Base-by-base conservation (phyloP, 2,329 filamentous ascomycete genomes). In the Alternaria brassicae region DNA sequence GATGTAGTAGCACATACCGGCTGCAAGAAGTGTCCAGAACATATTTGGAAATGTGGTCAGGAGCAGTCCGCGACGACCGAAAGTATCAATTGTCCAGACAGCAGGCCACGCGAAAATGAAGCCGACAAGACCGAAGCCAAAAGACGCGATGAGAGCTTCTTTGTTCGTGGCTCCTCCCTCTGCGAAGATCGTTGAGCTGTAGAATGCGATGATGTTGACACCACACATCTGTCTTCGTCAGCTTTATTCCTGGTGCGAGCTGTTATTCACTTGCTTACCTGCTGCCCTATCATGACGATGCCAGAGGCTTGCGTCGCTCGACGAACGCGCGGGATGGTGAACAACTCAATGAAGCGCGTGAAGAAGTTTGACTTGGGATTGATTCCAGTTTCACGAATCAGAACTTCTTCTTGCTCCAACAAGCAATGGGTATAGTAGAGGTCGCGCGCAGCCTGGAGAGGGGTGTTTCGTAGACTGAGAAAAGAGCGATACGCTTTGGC, bases 241-340 rank as follows among this genome's bases (percentile, higher is more conserved):
- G 44, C 28, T 21, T 32, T 12, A 23, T 47, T 21, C 9, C 19
- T 47, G 1, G 3, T 6, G 13, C 9, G 2, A 23, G 7, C 1
- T 13, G 3, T 1, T 34, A 7, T 21, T 3, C 19, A 2, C 28
- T 7, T 10, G 13, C 28, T 34, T 23, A 47, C 44, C 44, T 89
- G 86, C 67, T 89, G 86, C 0, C 79, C 80, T 65, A 88, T 88
- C 92, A 96, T 96, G 66, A 94, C 91, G 1, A 88, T 87, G 64
- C 88, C 91, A 1, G 91, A 90, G 6, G 91, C 92, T 28, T 91
- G 82, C 3, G 88, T 93, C 3, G 92, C 92, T 39, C 89, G 85
- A 13, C 89, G 85, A 10, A 91, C 81, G 45, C 90, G 85, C 1
- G 89, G 88, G 56, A 92, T 84, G 10, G 87, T 90, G 70, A 92